Percentiles rank a stretch among this genome's conserved stretches.
Evolutionary conservation across 1,139 yeast genomes (phyloP).

Genomic region (Sugiyamaella japonica): DNA sequence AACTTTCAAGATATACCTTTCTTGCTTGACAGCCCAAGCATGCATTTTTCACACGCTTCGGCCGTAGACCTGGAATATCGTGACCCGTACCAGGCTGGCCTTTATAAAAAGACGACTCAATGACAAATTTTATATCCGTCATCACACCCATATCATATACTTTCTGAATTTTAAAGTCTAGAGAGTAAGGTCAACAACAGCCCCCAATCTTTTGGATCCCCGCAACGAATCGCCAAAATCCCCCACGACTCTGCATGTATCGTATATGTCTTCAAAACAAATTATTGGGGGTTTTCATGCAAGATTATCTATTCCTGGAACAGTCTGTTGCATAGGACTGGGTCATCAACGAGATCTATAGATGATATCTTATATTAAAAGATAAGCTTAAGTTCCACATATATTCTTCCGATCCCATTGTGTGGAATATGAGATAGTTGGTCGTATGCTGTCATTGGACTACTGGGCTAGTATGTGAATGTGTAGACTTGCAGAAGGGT

Average conservation of each 20-base stretch:
- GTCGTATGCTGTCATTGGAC: no score
- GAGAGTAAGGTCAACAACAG: not conserved
- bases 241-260: not conserved
- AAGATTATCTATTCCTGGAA: not conserved
- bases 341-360: not conserved
- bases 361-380: not conserved
- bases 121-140: slow-evolving; percentile 25
- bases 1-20: slow-evolving; percentile 16
- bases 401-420: not conserved
- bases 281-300: not conserved
- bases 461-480: no score
- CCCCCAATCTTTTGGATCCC: not conserved
- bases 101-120: slow-evolving; percentile 20
- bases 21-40: slow-evolving; percentile 23
- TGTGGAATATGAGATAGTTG: no score
- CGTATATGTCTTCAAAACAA: not conserved
- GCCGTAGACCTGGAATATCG: slow-evolving; percentile 17
- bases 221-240: not conserved
- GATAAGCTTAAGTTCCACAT: not conserved
- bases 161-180: no score
- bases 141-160: slow-evolving; percentile 7
- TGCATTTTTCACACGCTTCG: slow-evolving; percentile 26
- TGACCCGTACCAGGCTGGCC: slow-evolving; percentile 10
- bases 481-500: no score
- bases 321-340: no score